Conservation (phyloP, 495 filamentous ascomycete species). For the Neurospora sp. region DNA sequence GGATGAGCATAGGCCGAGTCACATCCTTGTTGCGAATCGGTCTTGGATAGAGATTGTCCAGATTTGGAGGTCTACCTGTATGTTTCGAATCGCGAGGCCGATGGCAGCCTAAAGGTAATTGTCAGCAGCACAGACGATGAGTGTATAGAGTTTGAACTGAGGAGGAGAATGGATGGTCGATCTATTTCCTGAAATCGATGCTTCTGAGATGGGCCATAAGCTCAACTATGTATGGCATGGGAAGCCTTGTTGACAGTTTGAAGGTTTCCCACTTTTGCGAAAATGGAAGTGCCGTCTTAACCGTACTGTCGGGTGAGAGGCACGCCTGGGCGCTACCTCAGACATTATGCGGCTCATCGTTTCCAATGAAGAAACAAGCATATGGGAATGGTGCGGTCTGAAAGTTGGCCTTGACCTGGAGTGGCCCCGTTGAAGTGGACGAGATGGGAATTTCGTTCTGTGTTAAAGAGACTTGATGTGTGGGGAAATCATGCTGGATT, state of each 20-base stretch:
- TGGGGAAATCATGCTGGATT: neutral
- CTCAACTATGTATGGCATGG: neutral
- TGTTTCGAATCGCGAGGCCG: neutral
- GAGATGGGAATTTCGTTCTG: neutral
- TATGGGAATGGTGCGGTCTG: neutral
- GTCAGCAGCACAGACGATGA: neutral
- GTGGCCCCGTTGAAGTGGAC: neutral
- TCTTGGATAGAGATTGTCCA: neutral
- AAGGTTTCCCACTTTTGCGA: neutral
- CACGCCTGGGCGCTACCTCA: neutral
- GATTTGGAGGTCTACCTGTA: neutral
- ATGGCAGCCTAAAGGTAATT: neutral
- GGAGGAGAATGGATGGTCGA: neutral
- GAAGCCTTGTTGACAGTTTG: neutral
- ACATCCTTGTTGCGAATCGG: neutral
- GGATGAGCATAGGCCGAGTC: neutral
- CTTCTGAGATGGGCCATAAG: neutral
- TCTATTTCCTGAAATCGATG: neutral
- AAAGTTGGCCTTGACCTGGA: neutral
- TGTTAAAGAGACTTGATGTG: neutral
- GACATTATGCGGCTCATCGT: neutral
- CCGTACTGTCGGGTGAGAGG: neutral
- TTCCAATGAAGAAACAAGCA: neutral
- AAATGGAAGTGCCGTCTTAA: neutral
- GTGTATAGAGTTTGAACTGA: neutral